A percentile compares a stretch with the other conserved stretches of the same genome.
Evolutionary conservation across 805 yeast genomes (phyloP).

Genomic region (Starmerella powellii): DNA sequence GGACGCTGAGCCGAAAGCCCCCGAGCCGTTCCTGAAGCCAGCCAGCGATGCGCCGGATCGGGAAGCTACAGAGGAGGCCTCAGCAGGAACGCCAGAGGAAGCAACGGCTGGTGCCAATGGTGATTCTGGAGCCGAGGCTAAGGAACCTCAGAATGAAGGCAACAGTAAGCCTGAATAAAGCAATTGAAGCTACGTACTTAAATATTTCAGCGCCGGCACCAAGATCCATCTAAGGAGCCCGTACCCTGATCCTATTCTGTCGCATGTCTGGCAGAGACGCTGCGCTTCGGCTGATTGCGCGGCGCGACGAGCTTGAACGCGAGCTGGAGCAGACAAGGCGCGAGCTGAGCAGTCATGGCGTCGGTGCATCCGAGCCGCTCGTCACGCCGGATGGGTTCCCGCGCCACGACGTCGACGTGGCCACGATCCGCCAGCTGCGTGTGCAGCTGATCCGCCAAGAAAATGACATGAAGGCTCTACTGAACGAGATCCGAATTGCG

Average conservation of each 20-base stretch:
- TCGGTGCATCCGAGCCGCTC: slow-evolving; percentile 53
- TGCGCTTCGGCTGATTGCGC: slow-evolving; percentile 16
- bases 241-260: too few relatives aligned
- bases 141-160: too few relatives aligned
- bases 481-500: slow-evolving; percentile 37
- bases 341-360: slow-evolving; percentile 36
- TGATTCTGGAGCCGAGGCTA: too few relatives aligned
- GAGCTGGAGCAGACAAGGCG: slow-evolving; percentile 35
- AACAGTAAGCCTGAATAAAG: too few relatives aligned
- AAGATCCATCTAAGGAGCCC: too few relatives aligned
- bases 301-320: slow-evolving; percentile 31
- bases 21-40: neutral
- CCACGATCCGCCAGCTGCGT: slow-evolving; percentile 49
- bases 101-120: too few relatives aligned
- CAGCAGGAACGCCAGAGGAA: too few relatives aligned
- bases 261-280: slow-evolving; percentile 10
- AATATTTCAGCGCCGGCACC: too few relatives aligned
- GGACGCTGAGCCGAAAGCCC: neutral
- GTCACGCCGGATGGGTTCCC: slow-evolving; percentile 75
- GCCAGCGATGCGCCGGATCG: too few relatives aligned
- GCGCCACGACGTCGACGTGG: slow-evolving; percentile 67
- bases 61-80: too few relatives aligned
- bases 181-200: too few relatives aligned
- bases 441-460: slow-evolving; percentile 52
- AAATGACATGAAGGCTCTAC: slow-evolving; percentile 51